Evolutionary conservation across 352 stramenopile genomes (phyloP), one percentile per base, ranked within the genome.

Genomic region (Phytopythium montanum): DNA sequence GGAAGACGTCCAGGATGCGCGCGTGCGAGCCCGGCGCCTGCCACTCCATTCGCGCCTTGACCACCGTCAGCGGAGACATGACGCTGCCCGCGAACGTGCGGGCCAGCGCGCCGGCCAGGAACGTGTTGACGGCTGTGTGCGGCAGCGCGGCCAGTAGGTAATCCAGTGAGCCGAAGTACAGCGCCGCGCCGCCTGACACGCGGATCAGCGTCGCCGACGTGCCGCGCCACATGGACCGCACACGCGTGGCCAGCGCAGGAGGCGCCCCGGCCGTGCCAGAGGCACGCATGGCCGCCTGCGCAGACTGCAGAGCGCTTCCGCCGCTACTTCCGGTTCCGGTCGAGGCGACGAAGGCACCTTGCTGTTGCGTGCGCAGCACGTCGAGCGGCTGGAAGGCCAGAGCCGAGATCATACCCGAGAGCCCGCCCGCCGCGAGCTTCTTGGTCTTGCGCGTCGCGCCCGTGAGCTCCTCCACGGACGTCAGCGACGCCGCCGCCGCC

Each of bases 21-120:
- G 74, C 83, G 16, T 64, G 63, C 56, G 79, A 78, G 36, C 80
- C 76, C 3, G 83, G 66, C 10, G 81, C 69, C 34, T 89, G 67
- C 69, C 84, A 94, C 70, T 96, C 87, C 82, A 96, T 92, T 31
- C 86, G 72, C 19, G 86, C 81, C 69, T 96, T 96, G 45, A 96
- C 75, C 61, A 96, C 85, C 42, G 87, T 96, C 38, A 96, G 74
- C 9, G 87, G 87, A 5, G 85, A 93, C 72, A 94, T 87, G 41
- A 96, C 61, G 46, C 76, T 68, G 19, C 82, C 82, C 2, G 85
- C 85, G 56, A 96, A 94, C 18, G 85, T 91, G n/a, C 87, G 82
- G n/a, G 87, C 83, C 41, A 92, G 88, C 5, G 83, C 83, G 36
- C 87, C 87, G 18, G 85, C 81, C 34, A 91, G 67, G 61, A 96